Conservation (phyloP, 2,329 filamentous ascomycete genomes). For the Diplodia scrobiculata region DNA sequence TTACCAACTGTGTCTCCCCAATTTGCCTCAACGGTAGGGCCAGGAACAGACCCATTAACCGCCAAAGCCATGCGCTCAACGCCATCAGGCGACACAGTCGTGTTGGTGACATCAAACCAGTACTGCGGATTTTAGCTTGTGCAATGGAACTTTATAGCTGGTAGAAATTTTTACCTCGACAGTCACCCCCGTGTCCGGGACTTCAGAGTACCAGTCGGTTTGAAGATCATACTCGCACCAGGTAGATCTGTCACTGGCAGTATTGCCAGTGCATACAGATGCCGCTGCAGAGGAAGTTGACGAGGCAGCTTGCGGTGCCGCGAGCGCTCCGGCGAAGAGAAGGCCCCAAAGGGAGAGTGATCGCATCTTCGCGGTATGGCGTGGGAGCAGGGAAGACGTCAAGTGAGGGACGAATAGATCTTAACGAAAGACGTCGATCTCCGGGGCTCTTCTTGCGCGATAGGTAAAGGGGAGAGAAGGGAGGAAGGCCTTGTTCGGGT, state of each 20-base stretch:
- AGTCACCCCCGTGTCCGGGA: slow-evolving; percentile 58
- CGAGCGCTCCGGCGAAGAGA: slow-evolving; percentile 6
- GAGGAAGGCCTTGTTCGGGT: background rate
- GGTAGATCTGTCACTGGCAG: slow-evolving; percentile 36
- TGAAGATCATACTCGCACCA: slow-evolving; percentile 53
- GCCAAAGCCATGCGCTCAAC: slow-evolving; percentile 69
- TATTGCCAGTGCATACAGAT: slow-evolving; percentile 39
- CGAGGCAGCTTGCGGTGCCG: background rate
- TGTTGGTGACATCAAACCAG: slow-evolving; percentile 57
- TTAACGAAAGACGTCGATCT: background rate
- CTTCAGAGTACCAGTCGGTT: slow-evolving; percentile 56
- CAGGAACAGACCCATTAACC: slow-evolving; percentile 76
- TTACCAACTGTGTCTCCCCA: slow-evolving; percentile 57
- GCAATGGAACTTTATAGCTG: background rate
- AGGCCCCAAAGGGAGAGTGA: background rate
- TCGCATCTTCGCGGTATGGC: background rate
- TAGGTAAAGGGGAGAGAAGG: background rate
- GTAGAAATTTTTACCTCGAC: slow-evolving; percentile 38
- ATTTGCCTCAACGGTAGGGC: slow-evolving; percentile 65
- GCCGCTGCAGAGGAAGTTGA: slow-evolving; percentile 3
- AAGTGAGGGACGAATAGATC: background rate
- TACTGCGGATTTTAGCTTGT: slow-evolving; percentile 50
- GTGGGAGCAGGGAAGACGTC: background rate
- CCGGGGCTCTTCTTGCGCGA: background rate
- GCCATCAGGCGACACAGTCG: slow-evolving; percentile 66